Base-by-base conservation (phyloP, 352 stramenopile genomes). In the Phytophthora agathidicida region DNA sequence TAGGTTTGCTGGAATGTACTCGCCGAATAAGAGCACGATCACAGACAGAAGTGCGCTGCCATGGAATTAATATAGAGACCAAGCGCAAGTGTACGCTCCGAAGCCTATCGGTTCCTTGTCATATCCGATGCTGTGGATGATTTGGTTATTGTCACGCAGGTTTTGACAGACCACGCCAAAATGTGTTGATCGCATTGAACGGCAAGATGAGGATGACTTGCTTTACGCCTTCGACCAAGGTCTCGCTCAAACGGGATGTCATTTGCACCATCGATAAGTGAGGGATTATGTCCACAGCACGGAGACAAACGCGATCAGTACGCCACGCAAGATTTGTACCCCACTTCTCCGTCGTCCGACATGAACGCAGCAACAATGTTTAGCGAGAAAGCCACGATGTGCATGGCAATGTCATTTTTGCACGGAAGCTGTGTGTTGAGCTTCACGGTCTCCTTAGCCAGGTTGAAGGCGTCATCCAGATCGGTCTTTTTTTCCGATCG, bases 91-190 rank as follows among this genome's bases (percentile, higher is more conserved):
- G 59, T 71, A 65, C 69, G 14, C 43, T 49, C 35, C 55, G 49
- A 51, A 74, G 32, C 13, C 51, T 38, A 33, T 27, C 3, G 68
- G 68, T 16, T 73, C 63, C 31, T 77, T 64, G 17, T 60, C 57
- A 54, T 77, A 77, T 17, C 48, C 60, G 23, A 77, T 55, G 35
- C 71, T 60, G 55, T 77, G 71, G 60, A 88, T 88, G 10, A 68
- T 58, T 51, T 88, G 77, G 61, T 82, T 82, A 60, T 88, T 88
- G 51, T 63, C 75, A 7, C 65, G 69, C 60, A 86, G 77, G 62
- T 85, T 76, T 44, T 88, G 77, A 22, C 66, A 72, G 22, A 71
- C 65, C 32, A n/a, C 78, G 62, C 66, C 71, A 88, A 27, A 85
- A 68, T 33, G 84, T 69, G 13, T 66, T 84, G 61, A 79, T 86